Evolutionary conservation across 441 rosid genomes (phyloP), one percentile per base, ranked within the genome.

Genomic region (Brassica hybrid): DNA sequence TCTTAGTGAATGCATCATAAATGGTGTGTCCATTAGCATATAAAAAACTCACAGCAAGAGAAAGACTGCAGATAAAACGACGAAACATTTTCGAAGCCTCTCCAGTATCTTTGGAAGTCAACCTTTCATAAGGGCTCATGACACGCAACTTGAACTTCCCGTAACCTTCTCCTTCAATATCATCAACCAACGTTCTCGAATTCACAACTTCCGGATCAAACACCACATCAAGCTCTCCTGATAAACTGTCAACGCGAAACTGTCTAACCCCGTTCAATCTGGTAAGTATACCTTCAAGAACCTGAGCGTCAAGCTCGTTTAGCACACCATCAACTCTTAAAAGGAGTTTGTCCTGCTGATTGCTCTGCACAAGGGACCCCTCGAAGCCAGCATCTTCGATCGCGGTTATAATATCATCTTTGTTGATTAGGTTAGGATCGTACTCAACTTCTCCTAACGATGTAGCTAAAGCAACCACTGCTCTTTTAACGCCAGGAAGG

Each of bases 331-430:
- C 68, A 59, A 96, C 98, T 61, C 88, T 86, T 1, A 96, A 84
- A 54, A 88, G 52, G 25, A 96, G 82, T 76, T 89, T 96, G 69
- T 94, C 97, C 83, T 92, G 98, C 76, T 90, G 91, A 70, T 85
- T 96, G 74, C 99, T 96, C 84, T 91, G 98, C 67, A 94, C 93
- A 85, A 96, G 88, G 25, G 98, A 81, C 71, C 84, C 98, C 67
- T 94, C 99, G 75, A 96, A 96, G 32, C 99, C 99, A 68, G 98
- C 97, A 84, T 91, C 98, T 79, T 96, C 98, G 71, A 96, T 94
- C 0, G 98, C 98, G 65, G 78, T 88, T 61, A 91, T 88, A 36
- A 96, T 94, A 67, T 90, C 97, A 80, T 89, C 92, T 81, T 96
- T 96, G 80, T 83, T 90, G 34, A 92, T 90, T 17, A 86, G 77